A percentile compares a stretch with the other conserved stretches of the same genome.
Evolutionary conservation across 1,284 basidiomycete species (phyloP).

Genomic region (Melanopsichium pennsylvanicum): DNA sequence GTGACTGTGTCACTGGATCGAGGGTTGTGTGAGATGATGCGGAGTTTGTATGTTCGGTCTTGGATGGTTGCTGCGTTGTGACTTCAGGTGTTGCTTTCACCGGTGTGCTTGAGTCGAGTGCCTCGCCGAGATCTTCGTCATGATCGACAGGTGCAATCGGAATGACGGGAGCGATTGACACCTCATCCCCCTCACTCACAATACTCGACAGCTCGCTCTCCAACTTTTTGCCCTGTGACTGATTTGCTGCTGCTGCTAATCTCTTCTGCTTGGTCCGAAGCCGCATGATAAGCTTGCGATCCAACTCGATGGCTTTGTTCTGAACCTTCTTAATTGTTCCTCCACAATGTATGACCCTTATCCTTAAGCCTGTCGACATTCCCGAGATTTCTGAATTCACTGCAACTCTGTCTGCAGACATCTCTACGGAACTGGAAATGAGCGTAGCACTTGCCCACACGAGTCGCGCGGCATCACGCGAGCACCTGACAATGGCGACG

Average conservation of each 20-base stretch:
- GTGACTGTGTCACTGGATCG: slow-evolving; percentile 28
- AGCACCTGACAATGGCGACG: slow-evolving; percentile 45
- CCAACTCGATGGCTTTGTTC: slow-evolving; percentile 47
- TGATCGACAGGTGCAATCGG: slow-evolving; percentile 5
- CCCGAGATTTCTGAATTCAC: too few species aligned
- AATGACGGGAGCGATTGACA: neutral
- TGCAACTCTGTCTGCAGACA: neutral
- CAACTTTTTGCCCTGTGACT: neutral
- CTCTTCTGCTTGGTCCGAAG: slow-evolving; percentile 21
- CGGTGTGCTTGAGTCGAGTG: slow-evolving; percentile 11
- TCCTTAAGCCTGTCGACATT: slow-evolving; percentile 7
- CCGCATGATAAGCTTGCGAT: slow-evolving; percentile 30
- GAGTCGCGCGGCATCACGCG: slow-evolving; percentile 35
- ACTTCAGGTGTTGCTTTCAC: neutral
- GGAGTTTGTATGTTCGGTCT: neutral
- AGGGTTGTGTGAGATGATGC: neutral
- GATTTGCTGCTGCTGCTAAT: neutral
- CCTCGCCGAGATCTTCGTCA: slow-evolving; percentile 38
- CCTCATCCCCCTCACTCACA: neutral
- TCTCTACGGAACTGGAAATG: slow-evolving; percentile 27
- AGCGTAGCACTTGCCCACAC: slow-evolving; percentile 49
- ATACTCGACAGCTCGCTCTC: neutral
- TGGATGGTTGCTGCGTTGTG: neutral
- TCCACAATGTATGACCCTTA: slow-evolving; percentile 40
- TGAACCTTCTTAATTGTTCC: slow-evolving; percentile 55